Evolutionary conservation across 495 filamentous ascomycete species (phyloP).

Genomic region (Neurospora cerealis): DNA sequence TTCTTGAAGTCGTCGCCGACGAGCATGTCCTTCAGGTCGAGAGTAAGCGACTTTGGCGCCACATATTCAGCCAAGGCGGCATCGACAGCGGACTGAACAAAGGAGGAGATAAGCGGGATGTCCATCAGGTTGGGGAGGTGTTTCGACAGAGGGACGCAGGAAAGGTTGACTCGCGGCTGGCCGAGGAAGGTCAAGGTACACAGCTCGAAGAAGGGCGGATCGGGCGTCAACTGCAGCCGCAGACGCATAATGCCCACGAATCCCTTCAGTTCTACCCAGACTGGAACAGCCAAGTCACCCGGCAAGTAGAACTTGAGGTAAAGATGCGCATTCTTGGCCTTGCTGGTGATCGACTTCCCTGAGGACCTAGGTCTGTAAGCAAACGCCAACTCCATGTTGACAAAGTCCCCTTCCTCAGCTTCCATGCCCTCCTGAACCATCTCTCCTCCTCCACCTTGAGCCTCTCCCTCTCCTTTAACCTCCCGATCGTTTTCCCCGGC

Average conservation of each 20-base stretch:
- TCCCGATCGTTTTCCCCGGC: constrained; percentile 37
- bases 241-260: constrained; percentile 55
- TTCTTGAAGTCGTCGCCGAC: constrained; percentile 70
- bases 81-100: constrained; percentile 63
- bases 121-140: constrained; percentile 61
- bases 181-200: constrained; percentile 65
- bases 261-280: constrained; percentile 64
- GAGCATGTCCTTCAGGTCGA: constrained; percentile 65
- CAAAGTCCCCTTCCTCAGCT: constrained; percentile 63
- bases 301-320: constrained; percentile 59
- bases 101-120: constrained; percentile 58
- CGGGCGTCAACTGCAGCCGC: constrained; percentile 57
- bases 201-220: constrained; percentile 61
- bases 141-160: constrained; percentile 56
- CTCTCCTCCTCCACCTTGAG: constrained; percentile 22
- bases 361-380: constrained; percentile 53
- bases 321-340: constrained; percentile 60
- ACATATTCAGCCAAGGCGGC: constrained; percentile 63
- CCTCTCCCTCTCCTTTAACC: constrained; percentile 32
- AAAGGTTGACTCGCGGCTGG: constrained; percentile 62
- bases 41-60: constrained; percentile 59
- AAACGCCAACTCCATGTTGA: constrained; percentile 61
- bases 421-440: constrained; percentile 53
- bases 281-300: constrained; percentile 46
- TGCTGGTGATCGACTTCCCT: constrained; percentile 44